Conservation (phyloP, 352 stramenopile species). For the Pelagophyceae sp. region DNA sequence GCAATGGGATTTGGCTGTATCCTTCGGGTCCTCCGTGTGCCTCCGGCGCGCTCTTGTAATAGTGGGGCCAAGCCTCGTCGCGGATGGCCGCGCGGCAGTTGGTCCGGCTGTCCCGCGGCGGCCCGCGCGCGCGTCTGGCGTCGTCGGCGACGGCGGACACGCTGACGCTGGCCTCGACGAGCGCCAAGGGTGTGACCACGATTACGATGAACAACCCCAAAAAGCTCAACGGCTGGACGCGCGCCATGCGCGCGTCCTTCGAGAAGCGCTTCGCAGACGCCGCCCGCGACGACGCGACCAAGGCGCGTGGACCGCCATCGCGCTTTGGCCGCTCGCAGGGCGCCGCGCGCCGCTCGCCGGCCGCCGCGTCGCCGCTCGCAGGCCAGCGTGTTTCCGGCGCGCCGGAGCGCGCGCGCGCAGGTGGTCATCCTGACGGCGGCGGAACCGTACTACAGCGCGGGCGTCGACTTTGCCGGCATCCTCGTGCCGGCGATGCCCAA, state of each 20-base stretch:
- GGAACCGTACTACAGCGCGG: conserved; percentile 66
- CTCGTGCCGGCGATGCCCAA: conserved; percentile 25
- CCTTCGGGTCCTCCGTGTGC: no score
- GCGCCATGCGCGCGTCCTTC: conserved; percentile 60
- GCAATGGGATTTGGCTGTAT: no score
- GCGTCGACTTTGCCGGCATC: conserved; percentile 51
- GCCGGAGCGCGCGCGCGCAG: not conserved
- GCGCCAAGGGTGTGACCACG: conserved; percentile 40
- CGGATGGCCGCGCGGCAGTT: no score
- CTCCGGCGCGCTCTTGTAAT: no score
- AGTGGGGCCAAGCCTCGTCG: no score
- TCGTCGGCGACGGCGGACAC: no score
- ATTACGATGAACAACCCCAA: conserved; percentile 60
- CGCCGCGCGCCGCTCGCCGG: no score
- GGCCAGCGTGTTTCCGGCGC: no score
- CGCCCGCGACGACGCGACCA: conserved; percentile 51
- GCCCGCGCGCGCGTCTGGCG: no score
- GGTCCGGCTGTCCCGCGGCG: no score
- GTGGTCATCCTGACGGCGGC: conserved; percentile 58
- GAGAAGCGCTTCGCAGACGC: conserved; percentile 51
- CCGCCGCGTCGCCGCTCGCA: no score
- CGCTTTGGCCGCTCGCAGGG: no score
- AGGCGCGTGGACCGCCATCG: conserved; percentile 41
- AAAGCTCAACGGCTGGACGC: conserved; percentile 66
- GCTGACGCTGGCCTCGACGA: not conserved